These are phyloP conservation scores for Xylaria bambusicola DNA, from an alignment of 495 filamentous ascomycete species.

Conservation along the genomic window DNA sequence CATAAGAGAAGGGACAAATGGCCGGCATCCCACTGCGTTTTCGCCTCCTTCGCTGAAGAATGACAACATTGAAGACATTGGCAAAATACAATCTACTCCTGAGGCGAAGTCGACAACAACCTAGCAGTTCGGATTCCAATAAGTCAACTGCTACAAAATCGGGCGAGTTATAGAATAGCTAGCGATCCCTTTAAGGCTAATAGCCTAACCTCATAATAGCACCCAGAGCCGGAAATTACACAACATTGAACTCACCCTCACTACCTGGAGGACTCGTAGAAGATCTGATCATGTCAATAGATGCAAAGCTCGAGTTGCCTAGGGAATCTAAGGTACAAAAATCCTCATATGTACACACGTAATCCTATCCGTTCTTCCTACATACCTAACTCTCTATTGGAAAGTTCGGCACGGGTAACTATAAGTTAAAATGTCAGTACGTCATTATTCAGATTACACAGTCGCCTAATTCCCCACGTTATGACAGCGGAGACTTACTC, in stretches of 20 bases:
- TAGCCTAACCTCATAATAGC: no score
- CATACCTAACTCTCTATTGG: slow-evolving; percentile 37
- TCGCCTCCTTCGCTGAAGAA: slow-evolving; percentile 23
- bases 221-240: no score
- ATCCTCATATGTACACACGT: slow-evolving; percentile 26
- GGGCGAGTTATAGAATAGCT: not conserved
- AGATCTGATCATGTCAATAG: slow-evolving; percentile 7
- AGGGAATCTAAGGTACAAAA: slow-evolving; percentile 27
- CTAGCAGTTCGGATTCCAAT: not conserved
- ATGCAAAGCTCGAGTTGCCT: slow-evolving; percentile 10
- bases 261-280: no score
- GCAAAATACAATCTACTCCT: slow-evolving; percentile 17
- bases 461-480: no score
- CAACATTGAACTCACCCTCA: no score
- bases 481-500: slow-evolving; percentile 48
- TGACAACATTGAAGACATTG: slow-evolving; percentile 36
- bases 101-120: not conserved
- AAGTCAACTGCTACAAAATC: no score
- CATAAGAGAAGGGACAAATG: slow-evolving; percentile 55
- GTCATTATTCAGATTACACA: not conserved
- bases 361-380: slow-evolving; percentile 11
- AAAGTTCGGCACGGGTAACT: slow-evolving; percentile 54
- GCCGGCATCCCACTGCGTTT: not conserved
- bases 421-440: slow-evolving; percentile 5
- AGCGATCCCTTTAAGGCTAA: not conserved